These are phyloP conservation scores for Mucor saturninus DNA, from an alignment of 371 early-diverging fungal genomes.

Conservation along the genomic window DNA sequence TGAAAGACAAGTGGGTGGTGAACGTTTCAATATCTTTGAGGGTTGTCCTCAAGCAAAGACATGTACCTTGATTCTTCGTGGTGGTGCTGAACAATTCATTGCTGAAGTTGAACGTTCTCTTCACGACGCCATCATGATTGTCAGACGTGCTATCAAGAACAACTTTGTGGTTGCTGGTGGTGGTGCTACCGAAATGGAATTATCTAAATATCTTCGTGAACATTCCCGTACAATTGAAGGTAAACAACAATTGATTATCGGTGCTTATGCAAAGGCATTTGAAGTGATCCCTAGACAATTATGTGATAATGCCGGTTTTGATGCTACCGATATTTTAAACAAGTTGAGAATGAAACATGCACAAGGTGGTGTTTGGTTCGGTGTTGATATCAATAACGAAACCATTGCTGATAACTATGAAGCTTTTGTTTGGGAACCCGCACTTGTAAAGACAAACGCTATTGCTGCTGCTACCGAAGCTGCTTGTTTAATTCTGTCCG, in stretches of 20 bases:
- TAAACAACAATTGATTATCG: slow-evolving; percentile 96
- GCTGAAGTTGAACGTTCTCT: slow-evolving; percentile 99
- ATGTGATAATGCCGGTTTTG: slow-evolving; percentile 99
- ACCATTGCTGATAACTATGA: slow-evolving; percentile 90
- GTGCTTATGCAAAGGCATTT: slow-evolving; percentile 97
- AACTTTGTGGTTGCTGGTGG: slow-evolving; percentile 98
- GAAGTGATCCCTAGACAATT: slow-evolving; percentile 99
- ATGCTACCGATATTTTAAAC: slow-evolving; percentile 98
- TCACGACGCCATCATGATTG: slow-evolving; percentile 99
- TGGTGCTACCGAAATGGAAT: slow-evolving; percentile 98
- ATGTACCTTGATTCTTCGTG: slow-evolving; percentile 97
- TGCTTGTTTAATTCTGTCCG: slow-evolving; percentile 93
- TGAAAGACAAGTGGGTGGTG: slow-evolving; percentile 98
- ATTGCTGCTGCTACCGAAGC: slow-evolving; percentile 96
- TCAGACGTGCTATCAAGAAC: slow-evolving; percentile 94
- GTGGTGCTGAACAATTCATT: slow-evolving; percentile 99
- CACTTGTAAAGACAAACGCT: slow-evolving; percentile 98
- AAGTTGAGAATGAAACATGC: slow-evolving; percentile 96
- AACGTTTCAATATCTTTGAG: slow-evolving; percentile 97
- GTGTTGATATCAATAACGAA: slow-evolving; percentile 94
- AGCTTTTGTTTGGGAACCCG: slow-evolving; percentile 99
- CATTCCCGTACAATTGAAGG: slow-evolving; percentile 91
- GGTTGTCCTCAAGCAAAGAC: slow-evolving; percentile 93
- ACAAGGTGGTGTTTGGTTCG: slow-evolving; percentile 87
- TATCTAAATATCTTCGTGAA: slow-evolving; percentile 94